A percentile compares a stretch with the other conserved stretches of the same genome.
phyloP scores from a whole-genome alignment of 495 filamentous ascomycete species.

The Elasticomyces elasticus region DNA sequence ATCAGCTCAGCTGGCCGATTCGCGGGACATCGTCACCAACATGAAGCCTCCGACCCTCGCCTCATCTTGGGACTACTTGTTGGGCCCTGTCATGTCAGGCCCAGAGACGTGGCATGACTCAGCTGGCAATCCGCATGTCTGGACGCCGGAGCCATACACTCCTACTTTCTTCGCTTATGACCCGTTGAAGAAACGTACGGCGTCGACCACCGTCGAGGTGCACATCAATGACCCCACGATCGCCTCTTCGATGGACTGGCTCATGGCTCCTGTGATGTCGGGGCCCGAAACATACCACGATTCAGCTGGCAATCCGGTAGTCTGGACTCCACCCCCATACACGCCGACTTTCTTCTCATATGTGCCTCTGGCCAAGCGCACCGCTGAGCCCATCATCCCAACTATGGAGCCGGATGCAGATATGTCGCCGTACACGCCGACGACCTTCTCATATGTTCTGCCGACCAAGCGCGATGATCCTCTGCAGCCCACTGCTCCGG shows the following conservation, averaged over 20 bases:
- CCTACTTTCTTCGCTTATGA: not conserved
- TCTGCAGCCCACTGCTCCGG: not conserved
- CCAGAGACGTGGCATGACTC: not conserved
- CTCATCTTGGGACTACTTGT: too few species aligned
- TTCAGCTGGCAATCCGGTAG: too few species aligned
- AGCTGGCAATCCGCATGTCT: too few species aligned
- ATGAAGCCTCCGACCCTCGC: too few species aligned
- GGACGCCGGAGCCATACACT: not conserved
- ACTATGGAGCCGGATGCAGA: not conserved
- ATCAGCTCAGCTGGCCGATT: too few species aligned
- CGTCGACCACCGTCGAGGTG: not conserved
- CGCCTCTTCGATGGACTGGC: too few species aligned
- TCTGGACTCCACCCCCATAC: not conserved
- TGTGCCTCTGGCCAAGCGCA: not conserved
- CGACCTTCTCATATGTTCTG: not conserved
- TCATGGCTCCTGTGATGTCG: too few species aligned
- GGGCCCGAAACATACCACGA: not conserved
- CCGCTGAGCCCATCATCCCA: not conserved
- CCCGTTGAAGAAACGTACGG: not conserved
- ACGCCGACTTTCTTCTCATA: not conserved
- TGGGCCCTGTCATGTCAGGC: too few species aligned
- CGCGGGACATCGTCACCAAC: too few species aligned
- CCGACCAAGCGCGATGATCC: not conserved
- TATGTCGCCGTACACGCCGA: not conserved
- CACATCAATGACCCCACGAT: too few species aligned